These are phyloP conservation scores for Fragaria ananassa DNA, from an alignment of 306 rosid genomes.

Conservation along the genomic window DNA sequence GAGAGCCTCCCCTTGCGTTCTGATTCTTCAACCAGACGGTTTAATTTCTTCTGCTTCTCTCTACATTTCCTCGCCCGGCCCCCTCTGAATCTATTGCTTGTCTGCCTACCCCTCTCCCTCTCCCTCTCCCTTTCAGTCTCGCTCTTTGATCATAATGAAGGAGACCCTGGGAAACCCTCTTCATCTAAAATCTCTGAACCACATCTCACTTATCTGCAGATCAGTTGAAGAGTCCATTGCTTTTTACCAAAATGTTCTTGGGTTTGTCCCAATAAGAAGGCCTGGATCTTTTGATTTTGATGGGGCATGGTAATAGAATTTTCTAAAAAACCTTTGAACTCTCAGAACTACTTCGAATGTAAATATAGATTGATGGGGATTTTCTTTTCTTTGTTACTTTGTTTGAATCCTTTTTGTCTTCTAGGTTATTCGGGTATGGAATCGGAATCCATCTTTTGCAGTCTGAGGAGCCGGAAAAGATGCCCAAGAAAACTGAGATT, in stretches of 20 bases:
- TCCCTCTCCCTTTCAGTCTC: background rate
- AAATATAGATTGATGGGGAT: background rate
- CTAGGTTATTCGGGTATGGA: slow-evolving; percentile 80
- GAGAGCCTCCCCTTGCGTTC: background rate
- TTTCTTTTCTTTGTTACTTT: background rate
- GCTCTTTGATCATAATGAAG: slow-evolving; percentile 39
- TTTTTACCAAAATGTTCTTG: slow-evolving; percentile 80
- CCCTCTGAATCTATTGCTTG: background rate
- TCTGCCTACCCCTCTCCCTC: background rate
- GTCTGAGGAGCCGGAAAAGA: slow-evolving; percentile 47
- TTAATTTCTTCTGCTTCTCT: background rate
- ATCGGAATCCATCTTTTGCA: slow-evolving; percentile 86
- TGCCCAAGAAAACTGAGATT: slow-evolving; percentile 56
- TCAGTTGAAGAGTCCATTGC: slow-evolving; percentile 57
- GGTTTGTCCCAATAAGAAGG: slow-evolving; percentile 76
- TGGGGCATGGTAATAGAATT: slow-evolving; percentile 66
- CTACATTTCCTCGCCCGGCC: background rate
- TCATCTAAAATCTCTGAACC: slow-evolving; percentile 78
- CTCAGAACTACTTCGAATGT: background rate
- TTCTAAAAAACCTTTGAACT: background rate
- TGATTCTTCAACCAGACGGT: background rate
- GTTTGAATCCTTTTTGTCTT: background rate
- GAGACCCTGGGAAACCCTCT: slow-evolving; percentile 70
- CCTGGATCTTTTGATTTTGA: slow-evolving; percentile 85
- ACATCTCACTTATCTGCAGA: slow-evolving; percentile 68